phyloP scores from a whole-genome alignment of 441 rosid genomes.

The Iberis amara region DNA sequence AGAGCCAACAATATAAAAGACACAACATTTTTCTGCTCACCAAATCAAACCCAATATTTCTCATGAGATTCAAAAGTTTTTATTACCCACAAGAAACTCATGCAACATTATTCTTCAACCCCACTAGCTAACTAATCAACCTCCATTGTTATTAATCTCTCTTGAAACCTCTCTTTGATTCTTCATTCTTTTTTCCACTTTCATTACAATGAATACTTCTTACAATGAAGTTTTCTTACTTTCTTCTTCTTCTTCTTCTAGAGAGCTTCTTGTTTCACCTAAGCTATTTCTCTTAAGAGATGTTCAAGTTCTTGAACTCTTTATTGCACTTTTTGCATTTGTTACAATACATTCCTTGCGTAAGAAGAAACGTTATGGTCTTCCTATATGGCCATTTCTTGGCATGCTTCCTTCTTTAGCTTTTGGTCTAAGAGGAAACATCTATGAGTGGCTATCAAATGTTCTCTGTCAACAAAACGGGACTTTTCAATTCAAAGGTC shows the following conservation, averaged over 20 bases:
- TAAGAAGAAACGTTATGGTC: slow-evolving; percentile 55
- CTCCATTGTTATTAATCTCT: slow-evolving; percentile 35
- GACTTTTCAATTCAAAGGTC: slow-evolving; percentile 72
- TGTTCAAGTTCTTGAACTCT: slow-evolving; percentile 58
- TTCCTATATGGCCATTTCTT: slow-evolving; percentile 75
- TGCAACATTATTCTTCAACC: slow-evolving; percentile 30
- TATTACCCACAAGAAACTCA: slow-evolving; percentile 28
- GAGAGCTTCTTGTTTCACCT: slow-evolving; percentile 22
- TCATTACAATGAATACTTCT: slow-evolving; percentile 41
- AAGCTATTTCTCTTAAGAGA: slow-evolving; percentile 39
- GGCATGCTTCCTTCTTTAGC: slow-evolving; percentile 84
- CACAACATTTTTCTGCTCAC: slow-evolving; percentile 34
- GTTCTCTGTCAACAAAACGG: slow-evolving; percentile 57
- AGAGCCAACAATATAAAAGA: slow-evolving; percentile 3
- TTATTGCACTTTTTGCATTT: slow-evolving; percentile 53
- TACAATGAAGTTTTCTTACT: slow-evolving; percentile 27
- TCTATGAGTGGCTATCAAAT: slow-evolving; percentile 67
- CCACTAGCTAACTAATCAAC: slow-evolving; percentile 30
- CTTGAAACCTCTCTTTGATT: slow-evolving; percentile 12
- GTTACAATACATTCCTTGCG: slow-evolving; percentile 53
- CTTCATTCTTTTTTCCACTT: slow-evolving; percentile 13
- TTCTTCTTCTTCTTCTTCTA: slow-evolving; percentile 27
- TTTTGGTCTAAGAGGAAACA: slow-evolving; percentile 37
- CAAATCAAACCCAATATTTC: slow-evolving; percentile 31
- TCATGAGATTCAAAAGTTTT: slow-evolving; percentile 12